Evolutionary conservation across 768 basidiomycete genomes (phyloP).

Genomic region (Chalciporus piperatus): DNA sequence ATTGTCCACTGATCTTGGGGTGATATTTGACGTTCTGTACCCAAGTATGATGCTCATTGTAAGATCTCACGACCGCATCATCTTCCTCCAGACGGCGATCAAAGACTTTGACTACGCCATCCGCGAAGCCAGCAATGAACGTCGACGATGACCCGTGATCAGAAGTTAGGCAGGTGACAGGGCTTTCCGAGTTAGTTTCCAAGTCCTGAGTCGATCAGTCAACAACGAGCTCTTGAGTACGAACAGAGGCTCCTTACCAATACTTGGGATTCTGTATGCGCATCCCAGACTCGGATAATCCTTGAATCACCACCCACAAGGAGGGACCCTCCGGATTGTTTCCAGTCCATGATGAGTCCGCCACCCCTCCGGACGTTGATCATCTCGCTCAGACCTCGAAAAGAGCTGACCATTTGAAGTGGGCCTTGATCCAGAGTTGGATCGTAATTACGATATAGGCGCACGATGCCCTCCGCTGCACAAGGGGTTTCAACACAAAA

Average conservation of each 20-base stretch:
- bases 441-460: constrained; percentile 92
- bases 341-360: constrained; percentile 92
- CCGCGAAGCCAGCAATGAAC: constrained; percentile 89
- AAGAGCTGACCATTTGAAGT: constrained; percentile 90
- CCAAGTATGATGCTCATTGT: constrained; percentile 80
- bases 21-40: constrained; percentile 89
- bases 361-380: constrained; percentile 71
- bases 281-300: constrained; percentile 92
- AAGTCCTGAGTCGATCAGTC: constrained; percentile 58
- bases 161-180: constrained; percentile 80
- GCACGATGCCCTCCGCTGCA: constrained; percentile 87
- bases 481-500: background rate
- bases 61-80: constrained; percentile 77
- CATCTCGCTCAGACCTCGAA: constrained; percentile 82
- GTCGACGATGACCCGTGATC: constrained; percentile 74
- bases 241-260: constrained; percentile 46
- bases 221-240: background rate
- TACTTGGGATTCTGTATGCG: constrained; percentile 77
- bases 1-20: constrained; percentile 60
- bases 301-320: constrained; percentile 91
- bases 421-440: constrained; percentile 64
- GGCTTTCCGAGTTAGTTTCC: constrained; percentile 85
- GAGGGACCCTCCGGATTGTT: constrained; percentile 79
- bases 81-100: constrained; percentile 87
- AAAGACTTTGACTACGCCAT: constrained; percentile 86